A percentile compares a stretch with the other conserved stretches of the same genome.
phyloP scores from a whole-genome alignment of 2,329 filamentous ascomycete species.

The Alternaria incomplexa region DNA sequence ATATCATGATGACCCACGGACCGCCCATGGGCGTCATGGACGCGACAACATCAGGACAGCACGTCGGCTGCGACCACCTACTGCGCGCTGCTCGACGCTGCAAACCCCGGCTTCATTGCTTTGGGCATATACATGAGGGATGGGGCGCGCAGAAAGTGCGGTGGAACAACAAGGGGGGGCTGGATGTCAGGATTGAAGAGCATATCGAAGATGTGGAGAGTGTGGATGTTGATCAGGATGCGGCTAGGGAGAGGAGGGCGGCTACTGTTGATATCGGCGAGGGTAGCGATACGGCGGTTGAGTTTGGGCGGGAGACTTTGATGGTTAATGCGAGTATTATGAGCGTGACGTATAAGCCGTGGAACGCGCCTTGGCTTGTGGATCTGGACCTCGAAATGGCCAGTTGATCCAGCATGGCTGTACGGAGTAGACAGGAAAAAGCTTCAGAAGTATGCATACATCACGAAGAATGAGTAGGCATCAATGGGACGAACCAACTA shows the following conservation, averaged over 20 bases:
- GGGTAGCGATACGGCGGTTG: slow-evolving; percentile 37
- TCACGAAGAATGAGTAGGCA: neutral
- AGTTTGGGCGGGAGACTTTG: slow-evolving; percentile 59
- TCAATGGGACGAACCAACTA: neutral
- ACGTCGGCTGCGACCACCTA: slow-evolving; percentile 63
- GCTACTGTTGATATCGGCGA: slow-evolving; percentile 43
- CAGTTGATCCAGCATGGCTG: neutral
- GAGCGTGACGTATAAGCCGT: slow-evolving; percentile 55
- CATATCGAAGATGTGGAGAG: slow-evolving; percentile 23
- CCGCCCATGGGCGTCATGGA: slow-evolving; percentile 62
- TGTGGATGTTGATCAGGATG: slow-evolving; percentile 25
- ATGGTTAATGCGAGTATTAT: slow-evolving; percentile 67
- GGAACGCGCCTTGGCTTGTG: slow-evolving; percentile 63
- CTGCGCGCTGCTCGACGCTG: slow-evolving; percentile 58
- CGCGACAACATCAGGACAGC: slow-evolving; percentile 31
- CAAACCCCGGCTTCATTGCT: slow-evolving; percentile 63
- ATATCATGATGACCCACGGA: slow-evolving; percentile 68
- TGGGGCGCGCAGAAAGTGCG: slow-evolving; percentile 46
- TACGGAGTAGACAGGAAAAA: neutral
- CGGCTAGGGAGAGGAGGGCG: slow-evolving; percentile 28
- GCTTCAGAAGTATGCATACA: too few species aligned
- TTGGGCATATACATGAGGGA: slow-evolving; percentile 67
- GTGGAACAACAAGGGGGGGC: slow-evolving; percentile 43
- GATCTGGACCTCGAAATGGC: slow-evolving; percentile 55
- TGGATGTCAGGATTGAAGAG: slow-evolving; percentile 23